Evolutionary conservation across 2,329 filamentous ascomycete genomes (phyloP).

Genomic region (Pseudogymnoascus sp.): DNA sequence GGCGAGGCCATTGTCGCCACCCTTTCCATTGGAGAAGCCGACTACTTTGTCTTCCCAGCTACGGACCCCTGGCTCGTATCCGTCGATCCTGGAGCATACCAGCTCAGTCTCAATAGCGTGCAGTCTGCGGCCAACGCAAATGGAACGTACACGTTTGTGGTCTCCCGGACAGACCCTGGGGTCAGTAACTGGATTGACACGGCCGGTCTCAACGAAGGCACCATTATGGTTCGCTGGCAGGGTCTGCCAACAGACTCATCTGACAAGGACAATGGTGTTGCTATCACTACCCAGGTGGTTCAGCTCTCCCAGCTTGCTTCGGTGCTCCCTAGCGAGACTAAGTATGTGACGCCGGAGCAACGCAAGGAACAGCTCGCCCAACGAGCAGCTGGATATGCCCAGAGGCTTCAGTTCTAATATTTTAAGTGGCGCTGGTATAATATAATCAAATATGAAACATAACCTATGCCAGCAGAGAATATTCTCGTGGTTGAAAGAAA

Average conservation of each 20-base stretch:
- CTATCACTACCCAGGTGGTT: background rate
- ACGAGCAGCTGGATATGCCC: background rate
- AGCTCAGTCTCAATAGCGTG: background rate
- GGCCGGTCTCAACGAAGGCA: background rate
- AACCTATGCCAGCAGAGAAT: no score
- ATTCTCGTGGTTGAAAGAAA: no score
- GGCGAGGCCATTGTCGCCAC: background rate
- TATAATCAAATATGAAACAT: no score
- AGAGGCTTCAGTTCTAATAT: background rate
- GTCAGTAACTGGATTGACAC: background rate
- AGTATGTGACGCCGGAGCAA: background rate
- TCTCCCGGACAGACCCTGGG: background rate
- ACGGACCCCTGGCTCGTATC: background rate
- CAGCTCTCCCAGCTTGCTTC: background rate
- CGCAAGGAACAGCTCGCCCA: background rate
- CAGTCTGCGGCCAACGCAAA: background rate
- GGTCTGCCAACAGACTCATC: background rate
- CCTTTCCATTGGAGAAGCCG: background rate
- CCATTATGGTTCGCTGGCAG: background rate
- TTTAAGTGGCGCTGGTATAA: background rate
- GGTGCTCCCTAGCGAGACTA: background rate
- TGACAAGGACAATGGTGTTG: background rate
- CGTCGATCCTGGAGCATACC: background rate
- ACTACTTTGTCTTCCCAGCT: background rate
- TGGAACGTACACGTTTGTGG: background rate